Percentiles rank a stretch among this genome's conserved stretches.
Evolutionary conservation across 179 eudicot species (phyloP).

Genomic region (Pouteria campechiana): DNA sequence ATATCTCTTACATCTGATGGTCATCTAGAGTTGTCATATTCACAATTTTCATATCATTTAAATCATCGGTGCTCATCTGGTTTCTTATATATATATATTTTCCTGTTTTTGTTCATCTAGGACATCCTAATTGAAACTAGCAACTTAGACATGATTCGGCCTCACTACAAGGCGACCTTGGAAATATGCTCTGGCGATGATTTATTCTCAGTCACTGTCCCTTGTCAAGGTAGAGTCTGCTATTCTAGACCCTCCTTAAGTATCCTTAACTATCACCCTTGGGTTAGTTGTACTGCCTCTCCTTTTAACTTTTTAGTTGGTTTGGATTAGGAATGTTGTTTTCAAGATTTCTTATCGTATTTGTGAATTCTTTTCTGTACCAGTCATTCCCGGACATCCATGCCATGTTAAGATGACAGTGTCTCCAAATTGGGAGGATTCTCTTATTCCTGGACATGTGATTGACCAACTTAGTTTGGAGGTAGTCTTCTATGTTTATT

Average conservation of each 20-base stretch:
- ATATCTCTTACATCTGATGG: background rate
- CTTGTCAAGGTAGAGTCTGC: conserved; percentile 37
- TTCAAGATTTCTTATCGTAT: background rate
- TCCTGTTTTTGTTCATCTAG: conserved; percentile 19
- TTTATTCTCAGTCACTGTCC: conserved; percentile 16
- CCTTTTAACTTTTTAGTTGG: background rate
- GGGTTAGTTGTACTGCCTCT: background rate
- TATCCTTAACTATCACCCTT: no score
- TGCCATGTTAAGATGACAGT: conserved; percentile 10
- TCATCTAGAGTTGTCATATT: no score
- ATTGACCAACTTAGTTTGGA: conserved; percentile 38
- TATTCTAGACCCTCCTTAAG: background rate
- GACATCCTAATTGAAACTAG: conserved; percentile 21
- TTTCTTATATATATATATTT: background rate
- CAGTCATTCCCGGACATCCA: conserved; percentile 48
- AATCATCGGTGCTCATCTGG: background rate
- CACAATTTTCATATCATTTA: no score
- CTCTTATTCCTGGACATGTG: conserved; percentile 37
- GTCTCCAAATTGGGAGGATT: conserved; percentile 10
- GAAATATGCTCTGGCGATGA: conserved; percentile 22
- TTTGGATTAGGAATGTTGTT: no score
- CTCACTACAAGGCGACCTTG: conserved; percentile 39
- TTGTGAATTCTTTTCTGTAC: background rate
- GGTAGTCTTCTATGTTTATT: conserved; percentile 42
- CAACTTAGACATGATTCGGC: conserved; percentile 38